phyloP scores from a whole-genome alignment of 352 stramenopile genomes.

The Phytopythium kandeliae region DNA sequence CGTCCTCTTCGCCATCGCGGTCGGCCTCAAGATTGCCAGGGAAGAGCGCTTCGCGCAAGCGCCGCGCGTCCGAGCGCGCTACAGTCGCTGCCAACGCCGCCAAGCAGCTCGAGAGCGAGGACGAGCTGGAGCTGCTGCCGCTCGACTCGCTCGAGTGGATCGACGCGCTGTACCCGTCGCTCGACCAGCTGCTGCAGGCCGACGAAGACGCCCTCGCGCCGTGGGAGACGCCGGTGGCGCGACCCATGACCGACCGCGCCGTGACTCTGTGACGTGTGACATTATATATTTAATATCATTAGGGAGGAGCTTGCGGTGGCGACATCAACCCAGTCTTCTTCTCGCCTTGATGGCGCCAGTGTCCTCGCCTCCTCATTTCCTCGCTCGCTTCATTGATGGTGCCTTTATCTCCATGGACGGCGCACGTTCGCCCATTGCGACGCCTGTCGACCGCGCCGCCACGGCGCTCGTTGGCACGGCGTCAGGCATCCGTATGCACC shows the following conservation, averaged over 20 bases:
- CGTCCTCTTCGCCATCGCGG: neutral
- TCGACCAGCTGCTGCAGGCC: slow-evolving; percentile 28
- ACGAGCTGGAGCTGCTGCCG: slow-evolving; percentile 15
- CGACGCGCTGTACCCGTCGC: slow-evolving; percentile 57
- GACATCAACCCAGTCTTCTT: no score
- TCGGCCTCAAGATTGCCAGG: no score
- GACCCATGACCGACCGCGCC: neutral
- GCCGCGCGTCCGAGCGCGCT: slow-evolving; percentile 6
- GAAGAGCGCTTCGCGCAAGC: neutral
- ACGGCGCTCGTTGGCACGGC: no score
- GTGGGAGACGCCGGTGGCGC: neutral
- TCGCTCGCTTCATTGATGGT: no score
- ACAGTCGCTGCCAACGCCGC: slow-evolving; percentile 1
- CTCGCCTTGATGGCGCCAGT: no score
- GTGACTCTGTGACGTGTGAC: neutral
- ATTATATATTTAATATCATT: neutral
- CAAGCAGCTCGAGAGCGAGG: slow-evolving; percentile 6
- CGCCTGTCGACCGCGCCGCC: no score
- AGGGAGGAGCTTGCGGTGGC: no score
- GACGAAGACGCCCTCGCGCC: slow-evolving; percentile 4
- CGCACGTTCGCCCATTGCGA: no score
- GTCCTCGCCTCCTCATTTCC: no score
- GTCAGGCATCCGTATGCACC: no score
- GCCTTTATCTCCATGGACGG: no score
- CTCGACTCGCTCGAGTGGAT: slow-evolving; percentile 42